A percentile compares a stretch with the other conserved stretches of the same genome.
These are phyloP conservation scores for Boletus pseudopeckii DNA, from an alignment of 768 basidiomycete genomes.

Conservation along the genomic window DNA sequence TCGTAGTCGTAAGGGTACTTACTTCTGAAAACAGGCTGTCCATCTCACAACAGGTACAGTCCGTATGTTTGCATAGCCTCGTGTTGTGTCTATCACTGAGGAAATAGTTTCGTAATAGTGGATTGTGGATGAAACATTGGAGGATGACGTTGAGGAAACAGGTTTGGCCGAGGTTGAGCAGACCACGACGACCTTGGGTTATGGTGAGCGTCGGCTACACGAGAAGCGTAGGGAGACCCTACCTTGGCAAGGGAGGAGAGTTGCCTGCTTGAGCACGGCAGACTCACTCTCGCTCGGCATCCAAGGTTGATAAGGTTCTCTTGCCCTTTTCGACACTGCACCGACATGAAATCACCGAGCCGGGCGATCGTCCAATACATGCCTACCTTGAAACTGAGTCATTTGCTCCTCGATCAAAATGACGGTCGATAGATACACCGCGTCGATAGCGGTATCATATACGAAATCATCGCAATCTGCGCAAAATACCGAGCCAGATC, in stretches of 20 bases:
- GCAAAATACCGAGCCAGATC: conserved; percentile 75
- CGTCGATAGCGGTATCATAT: conserved; percentile 53
- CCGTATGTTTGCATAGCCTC: conserved; percentile 60
- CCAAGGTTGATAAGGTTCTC: conserved; percentile 54
- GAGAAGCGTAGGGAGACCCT: neutral
- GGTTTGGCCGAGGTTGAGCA: conserved; percentile 87
- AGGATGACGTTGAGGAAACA: conserved; percentile 93
- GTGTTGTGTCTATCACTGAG: conserved; percentile 87
- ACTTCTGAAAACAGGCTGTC: conserved; percentile 81
- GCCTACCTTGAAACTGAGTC: conserved; percentile 49
- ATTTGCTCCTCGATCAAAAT: conserved; percentile 58
- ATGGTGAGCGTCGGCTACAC: neutral
- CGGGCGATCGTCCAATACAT: neutral
- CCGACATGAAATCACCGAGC: neutral
- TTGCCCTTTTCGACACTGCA: conserved; percentile 37
- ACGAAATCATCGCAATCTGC: conserved; percentile 71
- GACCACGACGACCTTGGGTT: conserved; percentile 66
- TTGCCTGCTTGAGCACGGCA: conserved; percentile 46
- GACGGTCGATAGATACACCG: conserved; percentile 40
- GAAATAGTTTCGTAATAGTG: conserved; percentile 83
- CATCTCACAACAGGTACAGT: conserved; percentile 92
- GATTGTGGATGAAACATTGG: conserved; percentile 87
- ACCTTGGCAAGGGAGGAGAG: conserved; percentile 74
- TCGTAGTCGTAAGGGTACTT: neutral
- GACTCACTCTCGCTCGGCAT: conserved; percentile 39